Percentiles rank a stretch among this genome's conserved stretches.
Conservation (phyloP, 148 eudicot species). For the Fagopyrum esculentum region DNA sequence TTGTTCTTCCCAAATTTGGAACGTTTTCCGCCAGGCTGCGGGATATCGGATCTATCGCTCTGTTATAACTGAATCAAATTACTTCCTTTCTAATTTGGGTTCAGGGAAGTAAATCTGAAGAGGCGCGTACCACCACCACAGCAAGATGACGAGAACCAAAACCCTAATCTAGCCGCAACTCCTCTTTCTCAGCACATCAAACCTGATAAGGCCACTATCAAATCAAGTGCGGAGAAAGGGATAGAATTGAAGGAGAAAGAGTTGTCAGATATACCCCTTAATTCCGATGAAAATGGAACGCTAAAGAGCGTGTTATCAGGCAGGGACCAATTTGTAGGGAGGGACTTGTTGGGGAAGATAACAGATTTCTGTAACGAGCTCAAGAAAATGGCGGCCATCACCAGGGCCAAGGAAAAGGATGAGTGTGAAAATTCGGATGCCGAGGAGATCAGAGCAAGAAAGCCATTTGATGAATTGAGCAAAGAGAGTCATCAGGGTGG, state of each 20-base stretch:
- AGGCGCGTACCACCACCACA: constrained; percentile 31
- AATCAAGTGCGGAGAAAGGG: constrained; percentile 51
- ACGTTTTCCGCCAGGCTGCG: neutral
- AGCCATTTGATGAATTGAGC: constrained; percentile 47
- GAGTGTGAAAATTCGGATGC: constrained; percentile 7
- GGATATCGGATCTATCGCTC: neutral
- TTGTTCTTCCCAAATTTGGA: neutral
- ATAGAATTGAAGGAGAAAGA: constrained; percentile 17
- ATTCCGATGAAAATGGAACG: constrained; percentile 26
- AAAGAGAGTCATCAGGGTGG: constrained; percentile 28
- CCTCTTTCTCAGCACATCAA: constrained; percentile 37
- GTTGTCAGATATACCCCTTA: constrained; percentile 16
- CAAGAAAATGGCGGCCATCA: constrained; percentile 60
- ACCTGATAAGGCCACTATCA: constrained; percentile 33
- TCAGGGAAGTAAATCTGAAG: constrained; percentile 64
- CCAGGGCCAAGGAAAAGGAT: constrained; percentile 28
- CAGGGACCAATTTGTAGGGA: constrained; percentile 64
- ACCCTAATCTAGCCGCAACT: constrained; percentile 52
- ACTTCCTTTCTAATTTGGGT: neutral
- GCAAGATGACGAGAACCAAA: constrained; percentile 61
- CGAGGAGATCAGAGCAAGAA: constrained; percentile 29
- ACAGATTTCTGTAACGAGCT: constrained; percentile 69
- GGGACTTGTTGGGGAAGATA: constrained; percentile 50
- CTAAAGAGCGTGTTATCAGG: constrained; percentile 63
- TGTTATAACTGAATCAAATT: neutral